These are phyloP conservation scores for Citropsis articulata DNA, from an alignment of 345 rosid genomes.

Conservation along the genomic window DNA sequence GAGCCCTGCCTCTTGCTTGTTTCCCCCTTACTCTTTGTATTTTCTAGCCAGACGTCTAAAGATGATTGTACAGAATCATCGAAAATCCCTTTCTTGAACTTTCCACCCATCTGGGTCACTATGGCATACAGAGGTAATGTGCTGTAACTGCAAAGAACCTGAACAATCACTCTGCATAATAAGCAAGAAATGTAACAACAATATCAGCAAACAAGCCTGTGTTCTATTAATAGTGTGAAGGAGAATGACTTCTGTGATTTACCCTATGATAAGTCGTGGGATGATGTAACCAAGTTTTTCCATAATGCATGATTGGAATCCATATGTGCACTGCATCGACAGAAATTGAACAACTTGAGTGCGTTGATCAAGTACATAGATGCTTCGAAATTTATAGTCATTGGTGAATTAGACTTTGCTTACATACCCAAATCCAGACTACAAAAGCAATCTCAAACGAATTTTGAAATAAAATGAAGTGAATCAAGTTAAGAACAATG, in stretches of 20 bases:
- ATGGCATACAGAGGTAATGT: conserved; percentile 77
- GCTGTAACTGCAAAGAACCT: conserved; percentile 87
- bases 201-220: neutral
- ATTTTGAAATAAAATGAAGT: conserved; percentile 81
- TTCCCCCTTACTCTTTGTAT: conserved; percentile 9
- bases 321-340: conserved; percentile 53
- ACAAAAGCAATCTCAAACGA: conserved; percentile 85
- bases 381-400: no score
- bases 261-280: conserved; percentile 82
- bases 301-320: conserved; percentile 82
- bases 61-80: conserved; percentile 16
- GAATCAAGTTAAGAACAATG: conserved; percentile 59
- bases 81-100: conserved; percentile 52
- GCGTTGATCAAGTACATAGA: neutral
- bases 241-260: neutral
- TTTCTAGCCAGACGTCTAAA: conserved; percentile 30
- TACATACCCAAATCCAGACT: conserved; percentile 78
- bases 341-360: neutral
- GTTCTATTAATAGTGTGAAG: neutral
- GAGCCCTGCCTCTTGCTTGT: conserved; percentile 6
- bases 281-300: conserved; percentile 58
- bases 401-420: no score
- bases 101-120: conserved; percentile 86
- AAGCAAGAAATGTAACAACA: neutral
- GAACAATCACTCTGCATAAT: conserved; percentile 59